phyloP scores from a whole-genome alignment of 2,329 filamentous ascomycete genomes.

The Falciphora oryzae region DNA sequence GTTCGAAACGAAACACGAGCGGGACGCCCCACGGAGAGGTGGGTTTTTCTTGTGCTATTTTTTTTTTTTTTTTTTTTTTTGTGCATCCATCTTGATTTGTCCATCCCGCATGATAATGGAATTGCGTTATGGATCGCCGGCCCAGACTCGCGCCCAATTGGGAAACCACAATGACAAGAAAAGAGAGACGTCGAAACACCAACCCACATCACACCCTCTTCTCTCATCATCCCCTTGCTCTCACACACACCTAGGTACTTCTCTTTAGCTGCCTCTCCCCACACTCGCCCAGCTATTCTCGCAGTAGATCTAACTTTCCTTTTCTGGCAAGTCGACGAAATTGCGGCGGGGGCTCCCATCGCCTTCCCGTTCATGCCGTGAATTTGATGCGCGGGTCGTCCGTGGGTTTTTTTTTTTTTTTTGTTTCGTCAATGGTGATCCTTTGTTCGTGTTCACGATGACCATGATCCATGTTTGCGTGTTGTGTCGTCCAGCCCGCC shows the following conservation, averaged over 20 bases:
- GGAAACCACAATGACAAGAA: background rate
- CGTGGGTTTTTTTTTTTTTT: too few relatives aligned
- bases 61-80: background rate
- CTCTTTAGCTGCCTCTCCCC: too few relatives aligned
- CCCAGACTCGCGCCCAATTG: background rate
- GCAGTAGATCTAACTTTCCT: background rate
- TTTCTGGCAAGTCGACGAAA: background rate
- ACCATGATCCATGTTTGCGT: background rate
- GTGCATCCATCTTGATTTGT: too few relatives aligned
- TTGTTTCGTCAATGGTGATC: background rate
- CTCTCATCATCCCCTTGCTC: too few relatives aligned
- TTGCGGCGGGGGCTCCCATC: background rate
- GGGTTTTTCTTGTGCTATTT: background rate
- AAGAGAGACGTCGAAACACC: background rate
- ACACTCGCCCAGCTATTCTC: too few relatives aligned
- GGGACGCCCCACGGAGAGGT: background rate
- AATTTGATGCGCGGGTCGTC: too few relatives aligned
- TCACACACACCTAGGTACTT: too few relatives aligned
- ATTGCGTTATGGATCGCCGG: background rate
- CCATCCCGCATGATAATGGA: too few relatives aligned
- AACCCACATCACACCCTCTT: background rate
- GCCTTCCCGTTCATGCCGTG: background rate
- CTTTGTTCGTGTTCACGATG: background rate
- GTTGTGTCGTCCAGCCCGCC: background rate
- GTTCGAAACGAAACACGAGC: background rate